phyloP scores from a whole-genome alignment of 495 filamentous ascomycete genomes.

The Penicillium ucsense region DNA sequence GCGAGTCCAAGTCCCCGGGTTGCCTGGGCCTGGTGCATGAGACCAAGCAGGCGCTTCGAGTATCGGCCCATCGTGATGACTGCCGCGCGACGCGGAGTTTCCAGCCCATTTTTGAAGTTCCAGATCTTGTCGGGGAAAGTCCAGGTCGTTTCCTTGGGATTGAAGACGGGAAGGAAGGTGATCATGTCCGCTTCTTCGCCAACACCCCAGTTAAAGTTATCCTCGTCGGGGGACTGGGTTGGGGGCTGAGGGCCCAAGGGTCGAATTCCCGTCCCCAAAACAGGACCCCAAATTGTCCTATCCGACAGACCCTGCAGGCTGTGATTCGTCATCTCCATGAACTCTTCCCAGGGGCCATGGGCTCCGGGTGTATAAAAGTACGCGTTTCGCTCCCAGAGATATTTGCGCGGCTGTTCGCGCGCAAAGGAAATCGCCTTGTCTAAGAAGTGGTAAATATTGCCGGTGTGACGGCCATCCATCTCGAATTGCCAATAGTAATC shows the following conservation, averaged over 20 bases:
- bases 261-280: slow-evolving; percentile 27
- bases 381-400: slow-evolving; percentile 65
- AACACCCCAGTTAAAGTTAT: slow-evolving; percentile 63
- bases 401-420: slow-evolving; percentile 52
- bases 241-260: slow-evolving; percentile 54
- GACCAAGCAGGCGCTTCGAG: slow-evolving; percentile 40
- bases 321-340: slow-evolving; percentile 41
- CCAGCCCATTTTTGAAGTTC: slow-evolving; percentile 18
- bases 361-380: slow-evolving; percentile 58
- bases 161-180: slow-evolving; percentile 59
- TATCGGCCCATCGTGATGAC: slow-evolving; percentile 58
- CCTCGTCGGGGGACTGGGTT: slow-evolving; percentile 40
- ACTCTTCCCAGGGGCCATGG: slow-evolving; percentile 51
- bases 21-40: slow-evolving; percentile 18
- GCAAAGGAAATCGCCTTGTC: slow-evolving; percentile 50
- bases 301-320: slow-evolving; percentile 23
- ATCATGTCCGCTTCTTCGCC: slow-evolving; percentile 71
- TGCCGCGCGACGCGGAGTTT: slow-evolving; percentile 53
- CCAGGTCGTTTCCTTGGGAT: slow-evolving; percentile 55
- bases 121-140: slow-evolving; percentile 42
- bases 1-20: slow-evolving; percentile 45
- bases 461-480: slow-evolving; percentile 60
- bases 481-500: slow-evolving; percentile 74
- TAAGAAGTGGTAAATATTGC: slow-evolving; percentile 62
- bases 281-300: slow-evolving; percentile 50